Percentiles rank a stretch among this genome's conserved stretches.
Evolutionary conservation across 352 stramenopile species (phyloP).

Genomic region (Phytopythium sindhum): DNA sequence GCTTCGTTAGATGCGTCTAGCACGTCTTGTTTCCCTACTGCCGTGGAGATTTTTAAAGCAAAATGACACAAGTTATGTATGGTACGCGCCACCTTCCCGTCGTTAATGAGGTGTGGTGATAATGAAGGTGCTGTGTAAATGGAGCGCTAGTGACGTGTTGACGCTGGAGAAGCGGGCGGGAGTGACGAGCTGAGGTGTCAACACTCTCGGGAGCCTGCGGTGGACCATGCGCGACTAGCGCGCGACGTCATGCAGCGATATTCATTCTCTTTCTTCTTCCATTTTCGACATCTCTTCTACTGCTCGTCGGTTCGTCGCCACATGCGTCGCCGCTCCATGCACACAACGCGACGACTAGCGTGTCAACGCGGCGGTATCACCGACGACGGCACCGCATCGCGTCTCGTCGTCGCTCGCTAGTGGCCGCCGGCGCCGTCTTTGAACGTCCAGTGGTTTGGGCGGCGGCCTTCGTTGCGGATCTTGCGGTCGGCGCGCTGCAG

Average conservation of each 20-base stretch:
- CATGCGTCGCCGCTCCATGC: not conserved
- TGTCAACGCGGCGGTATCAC: not conserved
- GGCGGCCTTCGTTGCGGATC: conserved; percentile 64
- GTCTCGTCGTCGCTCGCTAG: conserved; percentile 9
- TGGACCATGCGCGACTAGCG: too few relatives aligned
- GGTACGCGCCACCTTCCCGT: not conserved
- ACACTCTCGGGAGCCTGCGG: too few relatives aligned
- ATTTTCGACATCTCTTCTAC: not conserved
- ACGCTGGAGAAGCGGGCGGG: too few relatives aligned
- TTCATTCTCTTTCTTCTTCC: too few relatives aligned
- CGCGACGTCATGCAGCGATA: too few relatives aligned
- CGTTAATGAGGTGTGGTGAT: too few relatives aligned
- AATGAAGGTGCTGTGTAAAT: too few relatives aligned
- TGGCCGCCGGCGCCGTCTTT: conserved; percentile 39
- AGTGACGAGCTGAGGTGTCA: too few relatives aligned
- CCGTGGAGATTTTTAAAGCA: not conserved
- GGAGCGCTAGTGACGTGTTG: too few relatives aligned
- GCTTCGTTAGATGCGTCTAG: not conserved
- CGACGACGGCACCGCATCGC: not conserved
- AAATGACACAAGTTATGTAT: not conserved
- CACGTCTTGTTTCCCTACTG: not conserved
- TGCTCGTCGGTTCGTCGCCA: not conserved
- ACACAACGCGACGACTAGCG: not conserved
- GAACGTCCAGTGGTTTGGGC: conserved; percentile 75
- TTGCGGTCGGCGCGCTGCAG: conserved; percentile 78